phyloP scores from a whole-genome alignment of 2,329 filamentous ascomycete genomes.

The Fusarium pseudograminearum region DNA sequence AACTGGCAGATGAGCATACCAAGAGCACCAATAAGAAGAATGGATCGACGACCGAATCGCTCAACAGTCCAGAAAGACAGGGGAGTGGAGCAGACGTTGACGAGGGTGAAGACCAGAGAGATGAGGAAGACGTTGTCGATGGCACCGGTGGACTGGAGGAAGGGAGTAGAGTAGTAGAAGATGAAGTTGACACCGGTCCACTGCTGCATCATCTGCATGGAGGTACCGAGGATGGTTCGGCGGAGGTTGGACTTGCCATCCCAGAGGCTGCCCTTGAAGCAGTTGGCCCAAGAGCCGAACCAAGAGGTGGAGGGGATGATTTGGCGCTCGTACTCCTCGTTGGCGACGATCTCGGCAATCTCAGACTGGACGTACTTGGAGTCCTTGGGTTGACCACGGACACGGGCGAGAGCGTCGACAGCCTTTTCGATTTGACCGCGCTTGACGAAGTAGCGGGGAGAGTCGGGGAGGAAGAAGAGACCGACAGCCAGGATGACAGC shows the following conservation, averaged over 20 bases:
- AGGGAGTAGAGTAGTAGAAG: slow-evolving; percentile 87
- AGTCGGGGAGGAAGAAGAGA: slow-evolving; percentile 41
- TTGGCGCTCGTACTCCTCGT: slow-evolving; percentile 81
- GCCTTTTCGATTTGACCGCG: slow-evolving; percentile 35
- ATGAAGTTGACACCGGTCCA: slow-evolving; percentile 93
- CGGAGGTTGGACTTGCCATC: slow-evolving; percentile 55
- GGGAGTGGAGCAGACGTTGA: slow-evolving; percentile 88
- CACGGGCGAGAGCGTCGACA: slow-evolving; percentile 27
- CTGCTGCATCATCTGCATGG: slow-evolving; percentile 85
- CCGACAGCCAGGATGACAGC: slow-evolving; percentile 38
- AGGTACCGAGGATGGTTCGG: slow-evolving; percentile 71
- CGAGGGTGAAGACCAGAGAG: slow-evolving; percentile 85
- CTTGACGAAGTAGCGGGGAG: slow-evolving; percentile 41
- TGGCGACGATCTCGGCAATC: slow-evolving; percentile 72
- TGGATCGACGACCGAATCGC: slow-evolving; percentile 80
- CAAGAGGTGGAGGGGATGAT: slow-evolving; percentile 31
- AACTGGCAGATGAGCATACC: slow-evolving; percentile 92
- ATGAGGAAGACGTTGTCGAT: slow-evolving; percentile 85
- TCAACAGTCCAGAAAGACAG: slow-evolving; percentile 90
- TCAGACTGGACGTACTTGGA: slow-evolving; percentile 41
- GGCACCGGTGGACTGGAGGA: slow-evolving; percentile 82
- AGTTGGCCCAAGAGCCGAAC: slow-evolving; percentile 40
- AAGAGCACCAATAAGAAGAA: slow-evolving; percentile 81
- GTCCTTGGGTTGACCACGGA: slow-evolving; percentile 39
- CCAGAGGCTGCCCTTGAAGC: slow-evolving; percentile 50